Evolutionary conservation across 2,329 filamentous ascomycete genomes (phyloP).

Genomic region (Stagonosporopsis chrysanthemi): DNA sequence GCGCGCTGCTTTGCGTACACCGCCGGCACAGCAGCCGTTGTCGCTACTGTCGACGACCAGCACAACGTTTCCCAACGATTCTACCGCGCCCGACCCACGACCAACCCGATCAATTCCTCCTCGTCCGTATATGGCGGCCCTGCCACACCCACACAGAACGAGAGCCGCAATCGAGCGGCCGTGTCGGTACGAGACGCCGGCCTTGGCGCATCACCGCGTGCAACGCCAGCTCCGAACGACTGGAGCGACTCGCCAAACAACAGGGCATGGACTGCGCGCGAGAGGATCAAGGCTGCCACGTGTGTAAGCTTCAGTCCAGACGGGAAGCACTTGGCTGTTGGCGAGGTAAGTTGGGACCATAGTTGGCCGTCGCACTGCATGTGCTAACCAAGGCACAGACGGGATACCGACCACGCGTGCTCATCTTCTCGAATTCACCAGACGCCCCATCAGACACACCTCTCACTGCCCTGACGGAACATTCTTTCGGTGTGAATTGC

Average conservation of each 20-base stretch:
- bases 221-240: slow-evolving; percentile 58
- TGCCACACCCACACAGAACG: slow-evolving; percentile 62
- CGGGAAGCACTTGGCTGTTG: slow-evolving; percentile 86
- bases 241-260: slow-evolving; percentile 66
- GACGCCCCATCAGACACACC: slow-evolving; percentile 83
- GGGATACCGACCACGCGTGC: slow-evolving; percentile 87
- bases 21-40: slow-evolving; percentile 90
- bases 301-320: slow-evolving; percentile 89
- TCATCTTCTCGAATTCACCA: slow-evolving; percentile 82
- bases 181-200: slow-evolving; percentile 59
- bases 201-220: slow-evolving; percentile 52
- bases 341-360: slow-evolving; percentile 66
- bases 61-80: slow-evolving; percentile 77
- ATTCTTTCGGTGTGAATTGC: slow-evolving; percentile 86
- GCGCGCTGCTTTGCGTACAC: slow-evolving; percentile 82
- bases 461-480: slow-evolving; percentile 84
- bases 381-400: slow-evolving; percentile 61
- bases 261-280: slow-evolving; percentile 85
- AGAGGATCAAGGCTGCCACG: slow-evolving; percentile 92
- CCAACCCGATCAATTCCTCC: slow-evolving; percentile 71
- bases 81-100: slow-evolving; percentile 81
- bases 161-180: slow-evolving; percentile 66
- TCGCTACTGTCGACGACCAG: slow-evolving; percentile 78
- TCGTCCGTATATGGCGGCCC: slow-evolving; percentile 59
- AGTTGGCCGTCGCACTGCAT: not conserved